Base-by-base conservation (phyloP, 139 green algal species). In the Chlamydomonas applanata region DNA sequence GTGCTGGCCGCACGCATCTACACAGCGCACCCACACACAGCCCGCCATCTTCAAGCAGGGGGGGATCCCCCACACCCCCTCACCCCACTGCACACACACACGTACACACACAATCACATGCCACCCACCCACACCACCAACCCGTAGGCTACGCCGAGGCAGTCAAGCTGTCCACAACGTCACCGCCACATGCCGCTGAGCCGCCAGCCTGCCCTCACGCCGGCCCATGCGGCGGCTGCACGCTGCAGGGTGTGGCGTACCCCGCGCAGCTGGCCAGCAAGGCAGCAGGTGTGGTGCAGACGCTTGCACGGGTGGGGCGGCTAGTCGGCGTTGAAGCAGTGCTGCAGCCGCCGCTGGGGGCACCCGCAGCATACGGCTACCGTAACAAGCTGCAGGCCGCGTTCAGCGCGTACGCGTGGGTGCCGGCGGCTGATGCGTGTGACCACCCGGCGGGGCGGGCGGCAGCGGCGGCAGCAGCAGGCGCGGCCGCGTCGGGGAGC, bases 201-300 rank as follows among this genome's bases (percentile, higher is more conserved):
- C 44, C 75, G 36, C 74, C 93, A 0, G 76, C 34, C 29, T 97
- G 93, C 79, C 72, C 74, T 33, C 83, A 93, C 73, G 93, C 89
- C 70, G 83, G 79, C 2, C 53, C 71, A 0, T 97, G 93, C 76
- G 92, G 93, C 54, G 93, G 93, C 57, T 97, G 93, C 85, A 82
- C 65, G n/a, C 80, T 91, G 20, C 93, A 97, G 82, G 86, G 74
- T 80, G 53, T 97, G 16, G 29, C 62, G 19, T 97, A 97, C 72
- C 69, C 72, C 0, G 75, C 78, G 22, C 92, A 97, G 85, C 84
- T 97, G 57, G 7, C 7, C 7, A 11, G 40, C 40, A 49, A 49
- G 40, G 40, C 40, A 11, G 30, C 29, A 9, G n/a, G 35, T 24
- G 59, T 66, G 11, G 30, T 35, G 11, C 59, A 66, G 59, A 66